A percentile compares a stretch with the other conserved stretches of the same genome.
These are phyloP conservation scores for Cryphonectria naterciae DNA, from an alignment of 2,329 filamentous ascomycete genomes.

Conservation along the genomic window DNA sequence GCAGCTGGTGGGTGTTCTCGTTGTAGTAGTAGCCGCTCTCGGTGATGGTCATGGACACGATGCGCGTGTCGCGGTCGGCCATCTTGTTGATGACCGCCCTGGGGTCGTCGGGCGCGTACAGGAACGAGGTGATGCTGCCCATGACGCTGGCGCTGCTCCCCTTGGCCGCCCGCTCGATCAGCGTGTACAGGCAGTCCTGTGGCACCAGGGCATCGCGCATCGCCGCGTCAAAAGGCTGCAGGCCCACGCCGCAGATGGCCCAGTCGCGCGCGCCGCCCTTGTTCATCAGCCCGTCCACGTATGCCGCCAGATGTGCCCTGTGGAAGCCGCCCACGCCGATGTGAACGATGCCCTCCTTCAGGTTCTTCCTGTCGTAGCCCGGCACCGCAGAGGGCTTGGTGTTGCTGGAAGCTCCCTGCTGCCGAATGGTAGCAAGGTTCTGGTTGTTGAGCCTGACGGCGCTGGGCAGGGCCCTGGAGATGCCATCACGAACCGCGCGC, in stretches of 20 bases:
- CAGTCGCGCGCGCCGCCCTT: constrained; percentile 50
- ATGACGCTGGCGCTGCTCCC: constrained; percentile 53
- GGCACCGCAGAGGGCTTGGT: constrained; percentile 33
- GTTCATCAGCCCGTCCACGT: constrained; percentile 53
- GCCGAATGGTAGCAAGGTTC: constrained; percentile 1
- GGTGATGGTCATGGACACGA: constrained; percentile 59
- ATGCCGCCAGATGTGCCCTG: constrained; percentile 57
- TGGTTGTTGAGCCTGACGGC: constrained; percentile 11
- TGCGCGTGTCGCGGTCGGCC: constrained; percentile 57
- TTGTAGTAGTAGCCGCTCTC: constrained; percentile 63
- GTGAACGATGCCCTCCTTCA: constrained; percentile 60
- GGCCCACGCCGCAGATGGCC: constrained; percentile 56
- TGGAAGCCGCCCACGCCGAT: constrained; percentile 60
- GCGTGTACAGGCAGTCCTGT: constrained; percentile 58
- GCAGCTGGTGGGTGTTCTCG: constrained; percentile 59
- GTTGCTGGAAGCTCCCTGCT: neutral
- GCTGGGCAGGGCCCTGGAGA: neutral
- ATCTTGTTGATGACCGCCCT: constrained; percentile 59
- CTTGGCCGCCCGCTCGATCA: constrained; percentile 57
- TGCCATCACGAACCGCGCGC: neutral
- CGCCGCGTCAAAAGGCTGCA: constrained; percentile 52
- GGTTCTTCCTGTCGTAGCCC: constrained; percentile 47
- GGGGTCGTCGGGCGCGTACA: constrained; percentile 55
- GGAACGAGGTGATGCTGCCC: constrained; percentile 57
- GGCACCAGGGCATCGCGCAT: constrained; percentile 55